phyloP scores from a whole-genome alignment of 345 rosid genomes.

The Diplotaxis tenuifolia region DNA sequence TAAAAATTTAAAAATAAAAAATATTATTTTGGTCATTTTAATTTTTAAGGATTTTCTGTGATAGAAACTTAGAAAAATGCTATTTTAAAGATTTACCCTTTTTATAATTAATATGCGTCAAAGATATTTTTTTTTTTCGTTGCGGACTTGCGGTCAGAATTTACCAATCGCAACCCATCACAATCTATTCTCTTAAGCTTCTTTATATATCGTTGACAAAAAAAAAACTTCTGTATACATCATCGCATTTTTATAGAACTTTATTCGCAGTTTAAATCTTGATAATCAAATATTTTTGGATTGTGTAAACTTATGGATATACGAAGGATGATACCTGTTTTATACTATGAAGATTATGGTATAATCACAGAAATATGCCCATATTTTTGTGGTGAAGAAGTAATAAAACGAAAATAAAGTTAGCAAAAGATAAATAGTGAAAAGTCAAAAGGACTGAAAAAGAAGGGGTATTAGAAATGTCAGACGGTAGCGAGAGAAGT shows the following conservation, averaged over 20 bases:
- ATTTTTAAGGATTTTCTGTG: too few relatives aligned
- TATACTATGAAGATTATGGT: neutral
- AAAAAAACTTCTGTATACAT: too few relatives aligned
- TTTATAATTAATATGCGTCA: neutral
- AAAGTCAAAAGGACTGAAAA: slow-evolving; percentile 10
- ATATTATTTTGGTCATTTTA: too few relatives aligned
- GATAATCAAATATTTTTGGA: neutral
- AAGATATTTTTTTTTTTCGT: neutral
- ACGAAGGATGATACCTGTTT: neutral
- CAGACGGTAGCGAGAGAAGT: slow-evolving; percentile 27
- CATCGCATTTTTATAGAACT: neutral
- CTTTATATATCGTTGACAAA: too few relatives aligned
- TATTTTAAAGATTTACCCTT: too few relatives aligned
- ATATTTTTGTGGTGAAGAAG: neutral
- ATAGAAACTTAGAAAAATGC: too few relatives aligned
- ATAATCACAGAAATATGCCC: neutral
- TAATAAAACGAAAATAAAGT: neutral
- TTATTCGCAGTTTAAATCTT: neutral
- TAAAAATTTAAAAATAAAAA: too few relatives aligned
- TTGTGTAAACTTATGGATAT: neutral
- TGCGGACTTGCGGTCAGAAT: neutral
- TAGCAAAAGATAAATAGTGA: neutral
- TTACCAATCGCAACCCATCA: neutral
- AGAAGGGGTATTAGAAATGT: slow-evolving; percentile 1
- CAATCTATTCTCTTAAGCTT: neutral